Evolutionary conservation across 2,329 filamentous ascomycete species (phyloP).

Genomic region (Balansia obtecta): DNA sequence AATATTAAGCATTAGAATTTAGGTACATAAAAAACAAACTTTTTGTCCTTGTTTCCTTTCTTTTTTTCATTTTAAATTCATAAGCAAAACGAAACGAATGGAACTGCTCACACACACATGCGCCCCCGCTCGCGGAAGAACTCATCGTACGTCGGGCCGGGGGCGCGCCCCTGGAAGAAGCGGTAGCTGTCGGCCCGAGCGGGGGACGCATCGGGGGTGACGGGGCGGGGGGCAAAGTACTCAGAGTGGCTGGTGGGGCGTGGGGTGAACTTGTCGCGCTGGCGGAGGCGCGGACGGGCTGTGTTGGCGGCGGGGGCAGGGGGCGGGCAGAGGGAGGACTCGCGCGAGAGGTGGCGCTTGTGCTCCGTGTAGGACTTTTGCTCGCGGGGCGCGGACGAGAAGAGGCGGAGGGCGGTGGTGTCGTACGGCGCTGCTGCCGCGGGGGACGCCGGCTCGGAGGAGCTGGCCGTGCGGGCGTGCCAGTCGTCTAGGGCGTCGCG

Average conservation of each 20-base stretch:
- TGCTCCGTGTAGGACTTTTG: not conserved
- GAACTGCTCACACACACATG: not conserved
- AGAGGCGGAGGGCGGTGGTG: too few species aligned
- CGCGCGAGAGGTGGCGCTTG: not conserved
- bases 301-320: too few species aligned
- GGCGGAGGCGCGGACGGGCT: not conserved
- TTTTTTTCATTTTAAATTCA: too few species aligned
- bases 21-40: too few species aligned
- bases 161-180: conserved; percentile 14
- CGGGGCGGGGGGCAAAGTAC: too few species aligned
- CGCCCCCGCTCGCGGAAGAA: conserved; percentile 6
- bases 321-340: not conserved
- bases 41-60: too few species aligned
- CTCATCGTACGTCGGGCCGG: conserved; percentile 14
- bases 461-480: conserved; percentile 11
- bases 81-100: too few species aligned
- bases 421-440: conserved; percentile 1
- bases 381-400: too few species aligned
- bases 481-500: conserved; percentile 44
- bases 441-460: not conserved
- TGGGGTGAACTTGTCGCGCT: not conserved
- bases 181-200: conserved; percentile 17
- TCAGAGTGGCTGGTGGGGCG: too few species aligned
- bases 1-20: too few species aligned
- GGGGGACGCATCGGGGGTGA: conserved; percentile 6